Conservation (phyloP, 163 green algal genomes). For the Chlorella variabilis region DNA sequence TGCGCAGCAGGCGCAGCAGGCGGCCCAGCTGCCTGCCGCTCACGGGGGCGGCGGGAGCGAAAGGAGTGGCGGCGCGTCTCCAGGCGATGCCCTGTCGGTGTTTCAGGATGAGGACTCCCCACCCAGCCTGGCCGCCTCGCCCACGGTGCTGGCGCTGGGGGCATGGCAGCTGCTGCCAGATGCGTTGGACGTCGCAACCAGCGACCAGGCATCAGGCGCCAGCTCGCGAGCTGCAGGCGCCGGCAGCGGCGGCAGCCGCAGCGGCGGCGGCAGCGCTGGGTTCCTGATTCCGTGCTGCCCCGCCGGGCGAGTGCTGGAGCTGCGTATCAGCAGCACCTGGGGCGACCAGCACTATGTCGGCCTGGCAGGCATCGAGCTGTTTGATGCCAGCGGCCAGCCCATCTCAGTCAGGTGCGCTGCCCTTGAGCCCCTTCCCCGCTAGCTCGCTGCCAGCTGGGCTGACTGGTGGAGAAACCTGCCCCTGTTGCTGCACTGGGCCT, state of each 20-base stretch:
- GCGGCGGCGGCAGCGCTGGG: neutral
- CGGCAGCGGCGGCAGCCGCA: neutral
- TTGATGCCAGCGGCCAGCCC: constrained; percentile 15
- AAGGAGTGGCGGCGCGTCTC: neutral
- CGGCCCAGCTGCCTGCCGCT: neutral
- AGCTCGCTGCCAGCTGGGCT: no score
- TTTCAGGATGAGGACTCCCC: constrained; percentile 6
- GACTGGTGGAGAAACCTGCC: no score
- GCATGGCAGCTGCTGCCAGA: constrained; percentile 3
- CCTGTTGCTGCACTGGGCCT: no score
- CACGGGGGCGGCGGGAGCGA: no score
- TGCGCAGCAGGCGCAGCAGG: neutral
- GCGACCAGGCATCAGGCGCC: neutral
- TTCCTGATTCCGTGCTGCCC: constrained; percentile 7
- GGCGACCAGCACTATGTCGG: constrained; percentile 59
- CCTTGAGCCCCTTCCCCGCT: no score
- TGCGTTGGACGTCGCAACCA: neutral
- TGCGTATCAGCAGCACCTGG: constrained; percentile 43
- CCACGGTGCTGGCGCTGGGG: neutral
- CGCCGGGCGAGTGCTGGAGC: constrained; percentile 1
- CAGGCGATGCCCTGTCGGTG: neutral
- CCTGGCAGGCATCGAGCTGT: constrained; percentile 50
- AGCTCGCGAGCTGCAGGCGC: neutral
- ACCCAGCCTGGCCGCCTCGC: neutral
- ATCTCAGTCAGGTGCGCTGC: neutral